Conservation (phyloP, 805 yeast species). For the Metschnikowia similis region DNA sequence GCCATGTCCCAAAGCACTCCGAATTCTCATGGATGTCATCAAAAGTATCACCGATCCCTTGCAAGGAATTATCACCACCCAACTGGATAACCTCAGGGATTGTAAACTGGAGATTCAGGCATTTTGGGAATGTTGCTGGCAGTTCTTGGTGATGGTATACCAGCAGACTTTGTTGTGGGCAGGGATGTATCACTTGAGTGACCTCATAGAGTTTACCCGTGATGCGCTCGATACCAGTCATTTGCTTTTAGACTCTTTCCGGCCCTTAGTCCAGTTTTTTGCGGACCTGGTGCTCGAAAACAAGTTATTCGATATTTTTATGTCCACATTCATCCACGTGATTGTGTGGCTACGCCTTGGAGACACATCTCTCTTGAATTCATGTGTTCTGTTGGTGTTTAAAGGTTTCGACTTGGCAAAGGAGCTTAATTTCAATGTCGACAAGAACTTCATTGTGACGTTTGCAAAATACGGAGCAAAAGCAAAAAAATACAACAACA, state of each 20-base stretch:
- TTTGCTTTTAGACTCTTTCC: constrained; percentile 59
- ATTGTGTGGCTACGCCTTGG: constrained; percentile 80
- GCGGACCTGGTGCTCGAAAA: constrained; percentile 8
- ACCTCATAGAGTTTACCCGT: constrained; percentile 75
- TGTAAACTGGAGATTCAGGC: constrained; percentile 22
- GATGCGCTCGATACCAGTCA: constrained; percentile 80
- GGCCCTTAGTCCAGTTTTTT: constrained; percentile 31
- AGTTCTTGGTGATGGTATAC: constrained; percentile 63
- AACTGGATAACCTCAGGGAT: constrained; percentile 3
- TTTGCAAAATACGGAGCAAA: constrained; percentile 63
- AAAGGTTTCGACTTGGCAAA: constrained; percentile 62
- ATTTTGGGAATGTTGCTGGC: constrained; percentile 76
- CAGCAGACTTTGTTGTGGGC: constrained; percentile 76
- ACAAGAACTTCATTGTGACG: constrained; percentile 47
- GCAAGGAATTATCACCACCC: constrained; percentile 45
- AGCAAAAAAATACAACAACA: constrained; percentile 66
- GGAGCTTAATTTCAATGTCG: constrained; percentile 49
- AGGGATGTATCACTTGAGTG: constrained; percentile 46
- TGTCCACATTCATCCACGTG: constrained; percentile 63
- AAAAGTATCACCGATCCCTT: constrained; percentile 63
- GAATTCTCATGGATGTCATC: constrained; percentile 70
- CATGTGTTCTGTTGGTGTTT: constrained; percentile 70
- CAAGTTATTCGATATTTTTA: constrained; percentile 46
- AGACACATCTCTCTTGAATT: constrained; percentile 65
- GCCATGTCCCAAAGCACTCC: constrained; percentile 71